These are phyloP conservation scores for Dryas alaskensis DNA, from an alignment of 306 rosid species.

Conservation along the genomic window DNA sequence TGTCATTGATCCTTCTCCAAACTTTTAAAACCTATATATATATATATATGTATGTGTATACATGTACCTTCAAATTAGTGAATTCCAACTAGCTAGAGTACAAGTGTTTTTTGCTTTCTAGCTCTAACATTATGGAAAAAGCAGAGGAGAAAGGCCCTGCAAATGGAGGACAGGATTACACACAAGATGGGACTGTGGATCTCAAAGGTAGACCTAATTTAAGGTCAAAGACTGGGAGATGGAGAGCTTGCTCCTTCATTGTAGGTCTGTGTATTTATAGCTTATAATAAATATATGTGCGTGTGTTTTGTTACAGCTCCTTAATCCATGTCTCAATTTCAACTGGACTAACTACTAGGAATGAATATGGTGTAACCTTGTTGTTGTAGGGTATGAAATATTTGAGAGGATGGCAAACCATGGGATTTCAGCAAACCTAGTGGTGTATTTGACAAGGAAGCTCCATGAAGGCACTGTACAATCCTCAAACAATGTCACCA, in stretches of 20 bases:
- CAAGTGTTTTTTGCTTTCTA: neutral
- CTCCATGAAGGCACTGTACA: constrained; percentile 75
- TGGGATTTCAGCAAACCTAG: constrained; percentile 65
- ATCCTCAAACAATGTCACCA: constrained; percentile 64
- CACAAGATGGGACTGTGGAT: constrained; percentile 41
- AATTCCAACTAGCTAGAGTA: neutral
- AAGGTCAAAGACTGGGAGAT: constrained; percentile 38
- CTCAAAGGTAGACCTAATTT: constrained; percentile 35
- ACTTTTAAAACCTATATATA: too few relatives aligned
- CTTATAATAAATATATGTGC: neutral
- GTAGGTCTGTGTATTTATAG: constrained; percentile 14
- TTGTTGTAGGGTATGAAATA: constrained; percentile 51
- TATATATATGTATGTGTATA: neutral
- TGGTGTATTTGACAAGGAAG: constrained; percentile 53
- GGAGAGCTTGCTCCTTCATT: constrained; percentile 43
- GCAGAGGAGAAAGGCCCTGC: constrained; percentile 18
- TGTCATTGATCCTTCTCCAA: neutral
- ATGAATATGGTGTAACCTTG: too few relatives aligned
- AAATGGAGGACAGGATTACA: constrained; percentile 23
- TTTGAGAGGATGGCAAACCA: constrained; percentile 88
- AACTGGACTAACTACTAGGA: too few relatives aligned
- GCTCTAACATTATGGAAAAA: neutral
- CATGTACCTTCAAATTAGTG: neutral
- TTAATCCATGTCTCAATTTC: too few relatives aligned
- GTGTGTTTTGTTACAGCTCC: too few relatives aligned